Evolutionary conservation across 352 stramenopile genomes (phyloP), one percentile per base, ranked within the genome.

Genomic region (Phytophthora multivora): DNA sequence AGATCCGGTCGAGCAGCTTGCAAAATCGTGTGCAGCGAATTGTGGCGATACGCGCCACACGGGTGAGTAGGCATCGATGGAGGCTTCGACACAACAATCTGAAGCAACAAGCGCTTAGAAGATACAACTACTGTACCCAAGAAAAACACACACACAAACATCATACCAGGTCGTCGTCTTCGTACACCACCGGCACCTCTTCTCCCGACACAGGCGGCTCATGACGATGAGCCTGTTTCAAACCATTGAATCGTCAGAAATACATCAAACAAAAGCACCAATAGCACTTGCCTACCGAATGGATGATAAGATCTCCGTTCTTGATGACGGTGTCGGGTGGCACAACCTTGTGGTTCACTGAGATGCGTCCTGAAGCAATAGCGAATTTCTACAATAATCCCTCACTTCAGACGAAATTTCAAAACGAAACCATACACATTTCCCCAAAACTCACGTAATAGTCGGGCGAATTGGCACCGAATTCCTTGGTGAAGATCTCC

Each of bases 51-150:
- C 12, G 92, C 88, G 43, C 97, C 97, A 64, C 91, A 97, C 30
- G 97, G 93, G 63, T 99, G 95, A 13, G 97, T 97, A 1, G 96
- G 86, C 39, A 99, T 91, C 31, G 91, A 97, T 46, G 93, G 79
- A 10, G 96, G 96, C 69, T 98, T 97, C 69, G 57, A 83, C 16
- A 96, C 88, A 4, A 92, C 88, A 19, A 96, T 63, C 88, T 96
- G 43, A 41, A n/a, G 13, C 13, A 36, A 4, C 13, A 54, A 38
- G 38, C 10, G 13, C 11, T 57, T 10, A 54, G 10, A 49, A 11
- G 54, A 25, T 57, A 45, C 15, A 63, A 60, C 46, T n/a, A n/a
- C n/a, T n/a, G n/a, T 26, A 30, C 2, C 19, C 2, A 3, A 25
- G 0, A 45, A 48, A 42, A 41, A 15, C 3, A 45, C 5, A 26